Evolutionary conservation across 2,329 filamentous ascomycete genomes (phyloP), one percentile per base, ranked within the genome.

Genomic region (Lachnellula arida): DNA sequence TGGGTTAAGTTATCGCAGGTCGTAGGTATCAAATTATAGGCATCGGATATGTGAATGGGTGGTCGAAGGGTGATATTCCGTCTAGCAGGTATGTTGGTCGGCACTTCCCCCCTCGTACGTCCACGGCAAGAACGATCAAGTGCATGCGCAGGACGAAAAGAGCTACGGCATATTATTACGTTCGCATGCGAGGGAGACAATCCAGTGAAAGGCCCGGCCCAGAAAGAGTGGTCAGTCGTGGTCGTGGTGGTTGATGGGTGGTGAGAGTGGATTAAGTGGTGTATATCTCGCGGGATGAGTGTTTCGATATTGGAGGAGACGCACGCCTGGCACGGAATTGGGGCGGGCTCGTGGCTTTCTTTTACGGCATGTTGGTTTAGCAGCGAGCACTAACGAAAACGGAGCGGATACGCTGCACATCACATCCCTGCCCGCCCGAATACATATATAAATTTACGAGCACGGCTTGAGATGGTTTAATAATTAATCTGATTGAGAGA

Each of bases 41-140:
- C 64, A 68, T 68, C 57, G 66, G 64, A 59, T 54, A 49, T 37
- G 42, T 43, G 34, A 53, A 58, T 48, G 53, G 51, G 43, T 25
- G 23, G 46, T 49, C 7, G 46, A 11, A 44, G 19, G 25, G 42
- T 42, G 44, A 14, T 42, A 35, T 28, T 22, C 34, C 44, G 46
- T 37, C 11, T 19, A 25, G 23, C 37, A 25, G n/a, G 19, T 34
- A n/a, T 28, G 46, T 32, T 34, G 34, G 39, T 25, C 32, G 48
- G 17, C 39, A 37, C 17, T 14, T 40, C 22, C 23, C 15, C 22
- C 25, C 25, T 51, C 37, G 39, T 42, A 14, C 22, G 22, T n/a
- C 9, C 5, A 32, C n/a, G 48, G 39, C 19, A 32, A 40, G 35
- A 17, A 42, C 40, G 14, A 17, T 25, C n/a, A 22, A 44, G 39